Evolutionary conservation across 306 rosid genomes (phyloP), one percentile per base, ranked within the genome.

Genomic region (Cyamopsis tetragonoloba): DNA sequence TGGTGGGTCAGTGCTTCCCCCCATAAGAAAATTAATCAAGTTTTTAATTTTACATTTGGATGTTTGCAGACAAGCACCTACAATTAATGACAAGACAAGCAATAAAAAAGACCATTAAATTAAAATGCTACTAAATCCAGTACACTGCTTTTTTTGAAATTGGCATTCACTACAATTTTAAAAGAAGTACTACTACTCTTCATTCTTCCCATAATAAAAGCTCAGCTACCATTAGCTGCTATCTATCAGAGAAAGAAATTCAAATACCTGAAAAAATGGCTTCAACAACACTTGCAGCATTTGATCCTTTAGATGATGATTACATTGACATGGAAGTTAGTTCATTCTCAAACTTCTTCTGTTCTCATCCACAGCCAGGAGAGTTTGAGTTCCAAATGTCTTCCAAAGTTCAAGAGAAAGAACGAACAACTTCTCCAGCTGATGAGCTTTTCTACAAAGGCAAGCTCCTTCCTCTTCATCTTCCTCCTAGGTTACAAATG

Each of bases 381-480:
- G 99, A 95, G 78, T 95, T 95, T 60, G 99, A 95, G 89, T 95
- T 95, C 72, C 97, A 95, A 80, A 95, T 88, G 99, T 86, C 95
- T 9, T 81, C 88, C 38, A 74, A 59, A 13, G 63, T 80, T 66
- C 80, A 79, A 67, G 92, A 86, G 7, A 77, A 78, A 79, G 88
- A 86, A 9, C 38, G 80, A 7, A 78, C 92, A 35, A 82, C 97
- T 78, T 95, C 97, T 11, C 99, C 99, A 30, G 97, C 99, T 42
- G 99, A 95, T n/a, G 99, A 95, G 84, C 99, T 95, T 61, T 95
- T 95, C 84, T 95, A 95, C 86, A 95, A 90, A 66, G 99, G 97
- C 53, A 95, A 95, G 73, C 95, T 95, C 28, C 97, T 95, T 47
- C 99, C 99, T 13, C 99, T 95, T 74, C 99, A 95, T 71, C 96